phyloP scores from a whole-genome alignment of 2,329 filamentous ascomycete species.

The Trichoderma endophyticum region DNA sequence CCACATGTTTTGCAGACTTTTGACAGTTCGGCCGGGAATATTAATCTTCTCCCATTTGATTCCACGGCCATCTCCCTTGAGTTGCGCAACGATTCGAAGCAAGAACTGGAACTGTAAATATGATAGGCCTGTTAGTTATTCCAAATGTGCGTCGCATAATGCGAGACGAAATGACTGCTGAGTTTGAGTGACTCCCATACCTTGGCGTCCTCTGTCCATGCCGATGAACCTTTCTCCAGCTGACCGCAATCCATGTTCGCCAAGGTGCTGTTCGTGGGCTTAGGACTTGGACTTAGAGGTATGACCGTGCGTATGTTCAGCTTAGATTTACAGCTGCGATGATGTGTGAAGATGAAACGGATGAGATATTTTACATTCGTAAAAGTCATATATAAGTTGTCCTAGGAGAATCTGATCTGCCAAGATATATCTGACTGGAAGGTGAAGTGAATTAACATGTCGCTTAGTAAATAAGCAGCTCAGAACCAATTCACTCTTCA shows the following conservation, averaged over 20 bases:
- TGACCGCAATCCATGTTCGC: slow-evolving; percentile 27
- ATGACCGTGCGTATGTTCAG: neutral
- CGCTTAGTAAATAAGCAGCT: neutral
- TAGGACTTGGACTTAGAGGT: too few relatives aligned
- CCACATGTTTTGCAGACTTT: slow-evolving; percentile 39
- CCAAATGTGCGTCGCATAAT: neutral
- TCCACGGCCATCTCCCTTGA: slow-evolving; percentile 31
- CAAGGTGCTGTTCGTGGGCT: neutral
- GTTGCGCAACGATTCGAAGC: slow-evolving; percentile 35
- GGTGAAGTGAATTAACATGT: neutral
- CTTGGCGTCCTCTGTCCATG: slow-evolving; percentile 40
- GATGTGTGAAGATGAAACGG: neutral
- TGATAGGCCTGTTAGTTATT: neutral
- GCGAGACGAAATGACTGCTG: neutral
- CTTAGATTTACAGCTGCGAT: neutral
- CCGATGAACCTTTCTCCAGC: slow-evolving; percentile 24
- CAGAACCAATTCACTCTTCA: neutral
- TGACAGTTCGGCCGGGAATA: slow-evolving; percentile 38
- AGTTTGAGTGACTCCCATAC: slow-evolving; percentile 21
- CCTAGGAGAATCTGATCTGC: neutral
- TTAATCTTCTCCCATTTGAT: slow-evolving; percentile 37
- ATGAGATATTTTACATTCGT: neutral
- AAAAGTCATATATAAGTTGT: neutral
- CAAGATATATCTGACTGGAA: neutral
- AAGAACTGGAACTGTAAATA: slow-evolving; percentile 33